A percentile compares a stretch with the other conserved stretches of the same genome.
Conservation (phyloP, 139 green algal species). For the Picochlorum sp. region DNA sequence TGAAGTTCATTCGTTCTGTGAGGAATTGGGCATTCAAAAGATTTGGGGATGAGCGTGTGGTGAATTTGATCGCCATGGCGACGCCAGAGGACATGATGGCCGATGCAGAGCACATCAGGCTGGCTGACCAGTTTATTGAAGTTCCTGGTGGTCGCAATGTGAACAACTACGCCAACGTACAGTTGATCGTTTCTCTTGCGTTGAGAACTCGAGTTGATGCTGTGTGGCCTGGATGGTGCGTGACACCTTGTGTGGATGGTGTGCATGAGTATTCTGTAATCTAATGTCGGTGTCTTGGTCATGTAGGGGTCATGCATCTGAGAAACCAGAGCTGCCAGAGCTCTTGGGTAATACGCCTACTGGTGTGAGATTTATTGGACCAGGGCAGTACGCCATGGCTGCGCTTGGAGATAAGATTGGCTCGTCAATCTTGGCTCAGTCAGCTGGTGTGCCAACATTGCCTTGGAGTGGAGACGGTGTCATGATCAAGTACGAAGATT, state of each 20-base stretch:
- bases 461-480: conserved; percentile 83
- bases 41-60: conserved; percentile 55
- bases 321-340: conserved; percentile 89
- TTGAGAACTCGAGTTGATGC: conserved; percentile 79
- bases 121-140: conserved; percentile 98
- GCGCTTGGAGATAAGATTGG: conserved; percentile 93
- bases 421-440: conserved; percentile 90
- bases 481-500: conserved; percentile 51
- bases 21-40: conserved; percentile 71
- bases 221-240: conserved; percentile 93
- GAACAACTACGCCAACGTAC: conserved; percentile 99
- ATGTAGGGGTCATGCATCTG: conserved; percentile 87
- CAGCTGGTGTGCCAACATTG: conserved; percentile 68
- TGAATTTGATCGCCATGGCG: conserved; percentile 88
- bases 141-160: conserved; percentile 90
- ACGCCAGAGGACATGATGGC: conserved; percentile 93
- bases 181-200: conserved; percentile 79
- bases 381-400: conserved; percentile 71
- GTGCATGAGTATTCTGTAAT: neutral
- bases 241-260: neutral
- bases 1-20: conserved; percentile 95
- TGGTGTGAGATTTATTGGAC: conserved; percentile 87
- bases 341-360: conserved; percentile 42
- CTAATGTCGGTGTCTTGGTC: neutral
- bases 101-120: conserved; percentile 88